Base-by-base conservation (phyloP, 1,139 yeast species). In the Candida pseudoviswanathii region DNA sequence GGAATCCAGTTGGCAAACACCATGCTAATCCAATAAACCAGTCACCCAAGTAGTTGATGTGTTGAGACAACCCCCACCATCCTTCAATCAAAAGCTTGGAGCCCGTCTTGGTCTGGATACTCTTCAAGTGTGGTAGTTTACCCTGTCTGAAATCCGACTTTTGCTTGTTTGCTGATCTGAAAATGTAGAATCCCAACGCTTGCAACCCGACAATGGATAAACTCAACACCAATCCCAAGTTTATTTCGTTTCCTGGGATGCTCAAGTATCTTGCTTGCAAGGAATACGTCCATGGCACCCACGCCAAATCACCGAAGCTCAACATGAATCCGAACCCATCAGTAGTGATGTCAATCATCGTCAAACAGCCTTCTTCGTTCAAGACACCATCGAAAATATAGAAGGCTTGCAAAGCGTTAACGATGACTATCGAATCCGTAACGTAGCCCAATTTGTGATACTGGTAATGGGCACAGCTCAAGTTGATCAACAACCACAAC, bases 271-370 rank as follows among this genome's bases (percentile, higher is more conserved):
- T 79, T 2, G 96, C 78, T 64, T 94, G 99, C 53, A 94, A 66
- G 4, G 94, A 80, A 66, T 95, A 94, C 1, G 96, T 81, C 75
- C 94, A 92, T 29, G 99, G 99, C n/a, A 94, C 90, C 76, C 95
- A 81, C 1, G 96, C 84, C 61, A 94, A 77, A 65, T 94, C 99
- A 32, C 99, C 99, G 72, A 92, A 92, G 6, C 92, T 82, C 46
- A 94, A 75, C 99, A 94, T 94, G 70, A 85, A 91, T 1, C 99
- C 99, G 66, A 94, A 90, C 0, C 99, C 99, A 69, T 94, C 99
- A 21, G 97, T 89, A 10, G 96, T 89, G 47, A 91, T 82, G 64
- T 94, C 99, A 79, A 94, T 92, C 97, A 95, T 95, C 4, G 95
- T 84, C 54, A 94, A 74, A 11, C 86, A 79, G 9, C 97, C 97